phyloP scores from a whole-genome alignment of 345 rosid species.

The thale cress (Arabidopsis thaliana) region TAIR10.1 NC_003071.7:12343501-12344000 shows the following conservation, averaged over 20 bases:
- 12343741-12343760: slow-evolving; percentile 17
- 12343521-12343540: slow-evolving; percentile 38
- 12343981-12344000: too few species aligned
- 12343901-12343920: too few species aligned
- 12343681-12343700: slow-evolving; percentile 7
- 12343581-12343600: slow-evolving; percentile 18
- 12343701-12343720: slow-evolving; percentile 37
- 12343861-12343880: too few species aligned
- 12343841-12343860: not conserved
- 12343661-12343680: slow-evolving; percentile 16
- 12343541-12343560: slow-evolving; percentile 36
- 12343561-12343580: slow-evolving; percentile 24
- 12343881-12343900: too few species aligned
- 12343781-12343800: slow-evolving; percentile 14
- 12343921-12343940: too few species aligned
- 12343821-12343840: not conserved
- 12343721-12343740: slow-evolving; percentile 25
- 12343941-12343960: too few species aligned
- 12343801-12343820: slow-evolving; percentile 4
- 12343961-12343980: too few species aligned
- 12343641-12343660: slow-evolving; percentile 11
- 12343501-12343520: slow-evolving; percentile 53
- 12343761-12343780: not conserved
- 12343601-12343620: slow-evolving; percentile 34
- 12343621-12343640: slow-evolving; percentile 1